Percentiles rank a stretch among this genome's conserved stretches.
Conservation (phyloP, 495 filamentous ascomycete species). For the Cercophora newfieldiana region DNA sequence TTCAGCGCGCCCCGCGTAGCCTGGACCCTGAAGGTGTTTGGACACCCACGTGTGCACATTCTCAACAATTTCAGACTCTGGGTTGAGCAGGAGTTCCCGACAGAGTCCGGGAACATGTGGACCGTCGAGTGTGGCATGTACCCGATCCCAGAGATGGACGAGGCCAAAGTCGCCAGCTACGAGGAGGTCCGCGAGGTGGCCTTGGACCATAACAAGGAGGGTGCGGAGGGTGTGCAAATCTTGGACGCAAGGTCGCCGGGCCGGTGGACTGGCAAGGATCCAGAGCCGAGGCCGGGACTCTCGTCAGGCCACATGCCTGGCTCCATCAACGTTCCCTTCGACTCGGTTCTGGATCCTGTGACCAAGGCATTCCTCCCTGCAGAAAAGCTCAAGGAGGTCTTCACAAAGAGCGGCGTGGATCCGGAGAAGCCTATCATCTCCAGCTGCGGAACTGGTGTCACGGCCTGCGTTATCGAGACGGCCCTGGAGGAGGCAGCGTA, state of each 20-base stretch:
- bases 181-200: constrained; percentile 78
- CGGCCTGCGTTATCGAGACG: constrained; percentile 87
- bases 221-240: constrained; percentile 77
- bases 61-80: constrained; percentile 93
- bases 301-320: constrained; percentile 90
- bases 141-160: constrained; percentile 53
- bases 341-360: constrained; percentile 74
- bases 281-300: constrained; percentile 85
- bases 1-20: constrained; percentile 91
- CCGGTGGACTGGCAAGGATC: constrained; percentile 78
- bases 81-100: constrained; percentile 77
- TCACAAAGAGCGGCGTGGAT: constrained; percentile 74
- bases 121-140: constrained; percentile 59
- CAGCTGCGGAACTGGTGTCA: constrained; percentile 92
- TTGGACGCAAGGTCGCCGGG: constrained; percentile 82
- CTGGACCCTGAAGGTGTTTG: constrained; percentile 90
- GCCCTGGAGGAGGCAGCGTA: constrained; percentile 78
- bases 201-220: constrained; percentile 73
- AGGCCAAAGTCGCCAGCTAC: constrained; percentile 56
- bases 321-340: constrained; percentile 79
- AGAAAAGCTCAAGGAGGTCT: constrained; percentile 71
- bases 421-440: constrained; percentile 82
- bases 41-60: constrained; percentile 85
- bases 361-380: constrained; percentile 77
- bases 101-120: constrained; percentile 72